phyloP scores from a whole-genome alignment of 371 early-diverging fungal genomes.

The Syncephalis fuscata region DNA sequence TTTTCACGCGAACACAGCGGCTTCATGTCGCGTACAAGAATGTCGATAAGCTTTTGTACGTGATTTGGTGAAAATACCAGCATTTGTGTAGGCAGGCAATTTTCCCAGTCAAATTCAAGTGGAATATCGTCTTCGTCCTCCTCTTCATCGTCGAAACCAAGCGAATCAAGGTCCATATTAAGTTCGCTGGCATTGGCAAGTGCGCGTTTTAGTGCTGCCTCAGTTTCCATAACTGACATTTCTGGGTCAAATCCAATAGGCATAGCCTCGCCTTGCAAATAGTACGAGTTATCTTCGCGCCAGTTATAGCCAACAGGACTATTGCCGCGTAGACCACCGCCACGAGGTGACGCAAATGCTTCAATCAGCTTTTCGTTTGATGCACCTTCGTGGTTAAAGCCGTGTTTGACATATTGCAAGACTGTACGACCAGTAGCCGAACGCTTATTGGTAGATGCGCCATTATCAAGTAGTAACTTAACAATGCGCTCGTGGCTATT shows the following conservation, averaged over 20 bases:
- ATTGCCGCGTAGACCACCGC: not conserved
- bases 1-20: constrained; percentile 32
- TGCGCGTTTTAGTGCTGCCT: too few species aligned
- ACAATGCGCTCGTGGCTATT: constrained; percentile 64
- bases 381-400: constrained; percentile 12
- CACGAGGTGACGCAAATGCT: constrained; percentile 15
- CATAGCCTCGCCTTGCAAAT: too few species aligned
- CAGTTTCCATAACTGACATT: too few species aligned
- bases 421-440: constrained; percentile 66
- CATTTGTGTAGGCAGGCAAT: constrained; percentile 72
- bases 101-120: constrained; percentile 55
- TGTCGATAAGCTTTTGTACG: constrained; percentile 48
- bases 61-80: constrained; percentile 65
- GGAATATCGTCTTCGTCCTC: constrained; percentile 11
- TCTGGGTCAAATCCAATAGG: too few species aligned
- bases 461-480: constrained; percentile 53
- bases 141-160: not conserved
- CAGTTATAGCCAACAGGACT: too few species aligned
- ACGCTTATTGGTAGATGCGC: constrained; percentile 53
- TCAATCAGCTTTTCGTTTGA: constrained; percentile 37
- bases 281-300: too few species aligned
- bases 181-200: too few species aligned
- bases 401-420: constrained; percentile 40
- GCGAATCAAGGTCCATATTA: too few species aligned
- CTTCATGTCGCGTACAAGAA: constrained; percentile 40